Evolutionary conservation across 768 basidiomycete genomes (phyloP), one percentile per base, ranked within the genome.

Genomic region (Suillus bovinus): DNA sequence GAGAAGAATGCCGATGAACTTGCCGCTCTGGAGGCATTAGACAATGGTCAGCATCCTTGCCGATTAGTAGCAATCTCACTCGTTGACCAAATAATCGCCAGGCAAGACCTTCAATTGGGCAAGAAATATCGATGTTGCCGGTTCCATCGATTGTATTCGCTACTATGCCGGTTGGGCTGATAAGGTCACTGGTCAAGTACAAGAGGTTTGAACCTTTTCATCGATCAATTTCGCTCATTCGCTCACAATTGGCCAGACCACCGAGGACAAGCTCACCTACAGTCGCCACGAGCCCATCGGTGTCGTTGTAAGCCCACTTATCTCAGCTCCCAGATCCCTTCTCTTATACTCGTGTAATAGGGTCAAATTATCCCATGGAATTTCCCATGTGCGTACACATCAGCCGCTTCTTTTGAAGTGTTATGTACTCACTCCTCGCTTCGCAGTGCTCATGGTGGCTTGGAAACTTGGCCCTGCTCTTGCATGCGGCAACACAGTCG

Each of bases 141-240:
- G 74, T 59, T 74, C 84, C 0, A 80, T 88, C 61, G 77, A 72
- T 22, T 80, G 79, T 34, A 74, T 94, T 67, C 80, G 85, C 36
- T 96, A 96, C 78, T 97, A 90, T 68, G 91, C 87, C 49, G 95
- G 94, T 24, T 92, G 91, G 87, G 91, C 93, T 24, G 94, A 95
- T 79, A 96, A 96, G 78, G 75, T 90, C 56, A 78, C 82, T 8
- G 92, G 91, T 7, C 84, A 91, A 72, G 86, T 85, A 10, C 86
- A 93, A 71, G 91, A 94, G 64, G 70, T 70, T 20, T 2, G 53
- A 22, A 24, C 9, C 13, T 42, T 46, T 56, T n/a, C 20, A 20
- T n/a, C 17, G 29, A 20, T 53, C 31, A n/a, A 6, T 31, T 34
- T 42, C 20, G 22, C 31, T 29, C 39, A 20, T 41, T 22, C 22